Percentiles rank a stretch among this genome's conserved stretches.
These are phyloP conservation scores for Xylaria grammica DNA, from an alignment of 495 filamentous ascomycete genomes.

Conservation along the genomic window DNA sequence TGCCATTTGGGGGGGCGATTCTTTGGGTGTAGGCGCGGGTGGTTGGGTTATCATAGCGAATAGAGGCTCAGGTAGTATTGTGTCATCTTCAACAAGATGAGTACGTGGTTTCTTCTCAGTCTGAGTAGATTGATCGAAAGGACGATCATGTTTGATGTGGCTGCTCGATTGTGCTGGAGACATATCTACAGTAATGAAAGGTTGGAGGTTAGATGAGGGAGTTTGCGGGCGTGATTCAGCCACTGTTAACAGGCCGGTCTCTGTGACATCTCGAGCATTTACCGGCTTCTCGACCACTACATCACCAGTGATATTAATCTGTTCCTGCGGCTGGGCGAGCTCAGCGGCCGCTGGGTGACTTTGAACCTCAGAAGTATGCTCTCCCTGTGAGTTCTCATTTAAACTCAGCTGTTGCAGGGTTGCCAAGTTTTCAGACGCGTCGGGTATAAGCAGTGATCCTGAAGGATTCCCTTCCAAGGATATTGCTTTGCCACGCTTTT, in stretches of 20 bases:
- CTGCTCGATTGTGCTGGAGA: conserved; percentile 43
- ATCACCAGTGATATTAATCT: conserved; percentile 4
- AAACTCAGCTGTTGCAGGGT: conserved; percentile 27
- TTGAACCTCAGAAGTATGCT: conserved; percentile 30
- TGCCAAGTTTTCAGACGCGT: conserved; percentile 44
- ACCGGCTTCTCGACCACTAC: neutral
- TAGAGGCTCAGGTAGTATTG: conserved; percentile 22
- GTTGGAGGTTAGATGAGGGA: conserved; percentile 19
- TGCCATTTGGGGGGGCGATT: neutral
- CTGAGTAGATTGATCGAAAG: conserved; percentile 41
- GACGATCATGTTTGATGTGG: conserved; percentile 45
- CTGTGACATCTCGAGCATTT: conserved; percentile 21
- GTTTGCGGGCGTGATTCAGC: conserved; percentile 28
- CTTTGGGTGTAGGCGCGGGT: neutral
- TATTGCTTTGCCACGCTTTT: conserved; percentile 40
- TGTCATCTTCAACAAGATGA: conserved; percentile 30
- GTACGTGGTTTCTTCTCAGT: conserved; percentile 45
- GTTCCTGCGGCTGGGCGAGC: conserved; percentile 27
- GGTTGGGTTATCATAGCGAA: conserved; percentile 5
- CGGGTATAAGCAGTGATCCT: neutral
- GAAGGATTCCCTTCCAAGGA: neutral
- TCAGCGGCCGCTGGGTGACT: conserved; percentile 26
- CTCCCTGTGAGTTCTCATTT: conserved; percentile 37
- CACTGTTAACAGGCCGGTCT: neutral
- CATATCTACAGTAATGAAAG: conserved; percentile 30